These are phyloP conservation scores for Tolypocladium sp. DNA, from an alignment of 2,329 filamentous ascomycete species.

Conservation along the genomic window DNA sequence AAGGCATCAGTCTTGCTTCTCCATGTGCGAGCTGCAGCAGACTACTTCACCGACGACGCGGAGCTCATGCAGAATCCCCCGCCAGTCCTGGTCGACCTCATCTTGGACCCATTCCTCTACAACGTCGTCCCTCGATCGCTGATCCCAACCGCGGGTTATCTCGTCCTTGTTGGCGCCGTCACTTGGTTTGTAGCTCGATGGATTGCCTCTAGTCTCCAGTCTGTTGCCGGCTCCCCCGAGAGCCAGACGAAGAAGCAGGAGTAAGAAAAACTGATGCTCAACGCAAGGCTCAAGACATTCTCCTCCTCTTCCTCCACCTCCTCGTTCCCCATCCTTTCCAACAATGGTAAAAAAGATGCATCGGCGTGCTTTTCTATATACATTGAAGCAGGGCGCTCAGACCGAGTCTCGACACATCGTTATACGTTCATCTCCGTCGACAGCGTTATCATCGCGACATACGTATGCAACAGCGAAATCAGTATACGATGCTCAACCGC, in stretches of 20 bases:
- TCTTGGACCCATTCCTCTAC: constrained; percentile 77
- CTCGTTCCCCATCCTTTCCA: neutral
- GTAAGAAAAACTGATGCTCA: constrained; percentile 5
- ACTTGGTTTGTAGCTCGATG: constrained; percentile 34
- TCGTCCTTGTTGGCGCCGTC: constrained; percentile 48
- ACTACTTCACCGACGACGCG: constrained; percentile 71
- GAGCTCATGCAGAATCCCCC: constrained; percentile 68
- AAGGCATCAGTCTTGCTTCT: constrained; percentile 58
- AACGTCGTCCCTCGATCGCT: constrained; percentile 76
- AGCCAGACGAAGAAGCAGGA: constrained; percentile 28
- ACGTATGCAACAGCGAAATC: neutral
- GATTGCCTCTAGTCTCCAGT: constrained; percentile 16
- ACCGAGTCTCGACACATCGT: constrained; percentile 4
- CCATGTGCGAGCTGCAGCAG: constrained; percentile 65
- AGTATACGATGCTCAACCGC: neutral
- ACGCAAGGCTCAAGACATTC: neutral
- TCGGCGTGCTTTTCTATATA: constrained; percentile 18
- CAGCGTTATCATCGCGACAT: neutral
- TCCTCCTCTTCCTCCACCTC: neutral
- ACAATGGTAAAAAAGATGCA: neutral
- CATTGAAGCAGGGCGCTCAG: constrained; percentile 12
- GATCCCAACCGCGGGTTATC: constrained; percentile 60
- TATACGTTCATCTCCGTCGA: neutral
- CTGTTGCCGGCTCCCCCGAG: constrained; percentile 14
- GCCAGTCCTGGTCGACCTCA: constrained; percentile 67